Evolutionary conservation across 2,329 filamentous ascomycete species (phyloP).

Genomic region (Xylariaceae sp.): DNA sequence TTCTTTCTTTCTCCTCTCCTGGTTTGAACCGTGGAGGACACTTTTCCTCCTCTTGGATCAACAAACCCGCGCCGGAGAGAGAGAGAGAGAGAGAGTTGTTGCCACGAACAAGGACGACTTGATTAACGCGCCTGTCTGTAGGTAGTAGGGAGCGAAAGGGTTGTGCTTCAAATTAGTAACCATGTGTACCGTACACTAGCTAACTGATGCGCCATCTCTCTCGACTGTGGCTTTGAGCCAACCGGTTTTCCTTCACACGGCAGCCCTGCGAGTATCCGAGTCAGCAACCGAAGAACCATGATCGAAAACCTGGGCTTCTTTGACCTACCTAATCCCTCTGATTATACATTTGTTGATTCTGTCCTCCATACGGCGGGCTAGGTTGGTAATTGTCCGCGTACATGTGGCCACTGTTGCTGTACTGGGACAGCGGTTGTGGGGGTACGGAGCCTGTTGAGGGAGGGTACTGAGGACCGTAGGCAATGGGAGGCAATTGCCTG

Average conservation of each 20-base stretch:
- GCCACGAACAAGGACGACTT: conserved; percentile 4
- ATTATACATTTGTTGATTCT: conserved; percentile 56
- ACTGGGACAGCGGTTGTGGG: conserved; percentile 44
- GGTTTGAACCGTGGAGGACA: not conserved
- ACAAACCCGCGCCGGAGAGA: not conserved
- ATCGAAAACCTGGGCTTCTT: not conserved
- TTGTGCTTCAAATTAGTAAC: conserved; percentile 10
- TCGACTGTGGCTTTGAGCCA: not conserved
- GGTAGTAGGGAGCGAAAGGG: conserved; percentile 4
- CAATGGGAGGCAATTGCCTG: conserved; percentile 69
- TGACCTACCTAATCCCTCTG: conserved; percentile 35
- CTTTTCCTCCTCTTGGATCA: not conserved
- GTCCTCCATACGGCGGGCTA: conserved; percentile 48
- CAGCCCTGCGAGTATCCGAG: not conserved
- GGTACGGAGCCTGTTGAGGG: conserved; percentile 51
- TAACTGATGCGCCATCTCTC: not conserved
- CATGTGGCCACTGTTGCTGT: conserved; percentile 47
- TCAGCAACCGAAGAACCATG: not conserved
- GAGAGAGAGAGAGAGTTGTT: not conserved
- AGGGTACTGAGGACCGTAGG: conserved; percentile 67
- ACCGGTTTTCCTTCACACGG: not conserved
- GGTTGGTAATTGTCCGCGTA: conserved; percentile 49
- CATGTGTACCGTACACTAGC: conserved; percentile 7
- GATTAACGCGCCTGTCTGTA: conserved; percentile 12
- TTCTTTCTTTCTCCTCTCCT: not conserved